These are phyloP conservation scores for Penicillium parvum DNA, from an alignment of 495 filamentous ascomycete genomes.

Conservation along the genomic window DNA sequence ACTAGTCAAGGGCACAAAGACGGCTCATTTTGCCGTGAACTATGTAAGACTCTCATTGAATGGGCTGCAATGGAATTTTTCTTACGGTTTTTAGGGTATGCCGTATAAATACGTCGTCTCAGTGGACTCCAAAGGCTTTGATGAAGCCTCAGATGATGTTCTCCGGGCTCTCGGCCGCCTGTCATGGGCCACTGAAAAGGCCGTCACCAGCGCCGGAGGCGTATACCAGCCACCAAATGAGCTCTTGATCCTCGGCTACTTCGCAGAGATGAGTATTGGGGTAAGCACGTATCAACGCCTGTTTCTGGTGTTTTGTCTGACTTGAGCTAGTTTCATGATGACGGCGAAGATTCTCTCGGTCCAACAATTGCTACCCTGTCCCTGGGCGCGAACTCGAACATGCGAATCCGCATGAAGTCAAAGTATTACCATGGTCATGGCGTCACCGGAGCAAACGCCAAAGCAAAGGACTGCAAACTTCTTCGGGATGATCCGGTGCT, in stretches of 20 bases:
- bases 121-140: slow-evolving; percentile 59
- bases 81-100: slow-evolving; percentile 53
- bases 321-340: slow-evolving; percentile 68
- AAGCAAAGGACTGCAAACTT: neutral
- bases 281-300: slow-evolving; percentile 40
- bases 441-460: slow-evolving; percentile 22
- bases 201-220: slow-evolving; percentile 26
- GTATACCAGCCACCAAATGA: slow-evolving; percentile 55
- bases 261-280: slow-evolving; percentile 62
- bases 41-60: slow-evolving; percentile 48
- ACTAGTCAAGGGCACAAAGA: slow-evolving; percentile 46
- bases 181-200: slow-evolving; percentile 57
- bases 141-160: slow-evolving; percentile 54
- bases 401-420: slow-evolving; percentile 67
- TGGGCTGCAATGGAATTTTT: slow-evolving; percentile 6
- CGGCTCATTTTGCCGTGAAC: slow-evolving; percentile 67
- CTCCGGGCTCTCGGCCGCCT: slow-evolving; percentile 55
- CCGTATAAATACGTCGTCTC: slow-evolving; percentile 77
- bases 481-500: slow-evolving; percentile 27
- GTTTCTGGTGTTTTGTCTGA: slow-evolving; percentile 2
- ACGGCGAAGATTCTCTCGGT: slow-evolving; percentile 72
- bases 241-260: slow-evolving; percentile 68
- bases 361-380: slow-evolving; percentile 74
- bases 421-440: slow-evolving; percentile 48
- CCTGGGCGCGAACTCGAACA: slow-evolving; percentile 62